phyloP scores from a whole-genome alignment of 352 stramenopile species.

The Pythium periplocum region DNA sequence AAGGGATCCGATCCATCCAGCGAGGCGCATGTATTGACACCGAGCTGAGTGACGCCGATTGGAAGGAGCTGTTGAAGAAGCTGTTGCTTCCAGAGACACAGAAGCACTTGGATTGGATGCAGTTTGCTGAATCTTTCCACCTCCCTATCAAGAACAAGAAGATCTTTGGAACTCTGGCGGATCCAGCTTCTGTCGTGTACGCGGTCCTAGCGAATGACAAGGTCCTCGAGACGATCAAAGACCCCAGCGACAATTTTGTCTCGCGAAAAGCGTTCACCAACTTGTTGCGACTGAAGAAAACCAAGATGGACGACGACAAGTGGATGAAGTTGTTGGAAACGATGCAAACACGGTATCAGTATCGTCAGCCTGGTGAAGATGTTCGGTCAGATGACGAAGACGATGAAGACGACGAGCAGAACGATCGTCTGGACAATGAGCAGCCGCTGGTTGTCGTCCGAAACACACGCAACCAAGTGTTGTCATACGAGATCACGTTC shows the following conservation, averaged over 20 bases:
- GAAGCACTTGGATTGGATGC: slow-evolving; percentile 34
- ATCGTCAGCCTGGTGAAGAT: slow-evolving; percentile 7
- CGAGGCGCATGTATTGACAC: slow-evolving; percentile 23
- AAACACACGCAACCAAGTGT: slow-evolving; percentile 57
- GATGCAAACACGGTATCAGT: slow-evolving; percentile 40
- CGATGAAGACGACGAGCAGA: slow-evolving; percentile 3
- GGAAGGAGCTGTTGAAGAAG: slow-evolving; percentile 32
- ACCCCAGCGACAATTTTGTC: slow-evolving; percentile 26
- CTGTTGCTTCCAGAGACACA: slow-evolving; percentile 13
- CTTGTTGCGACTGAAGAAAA: slow-evolving; percentile 32
- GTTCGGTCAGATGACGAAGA: not conserved
- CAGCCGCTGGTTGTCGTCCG: slow-evolving; percentile 40
- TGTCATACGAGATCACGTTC: slow-evolving; percentile 59
- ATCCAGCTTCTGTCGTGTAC: slow-evolving; percentile 36
- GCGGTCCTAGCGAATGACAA: slow-evolving; percentile 45
- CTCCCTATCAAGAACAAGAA: slow-evolving; percentile 26
- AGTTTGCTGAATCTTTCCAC: slow-evolving; percentile 35
- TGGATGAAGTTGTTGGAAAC: slow-evolving; percentile 46
- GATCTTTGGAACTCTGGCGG: slow-evolving; percentile 20
- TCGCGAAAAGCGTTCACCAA: slow-evolving; percentile 42
- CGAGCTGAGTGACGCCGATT: slow-evolving; percentile 19
- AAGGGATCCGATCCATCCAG: slow-evolving; percentile 31
- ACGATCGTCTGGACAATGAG: slow-evolving; percentile 15
- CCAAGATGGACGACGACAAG: slow-evolving; percentile 36
- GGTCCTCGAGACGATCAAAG: slow-evolving; percentile 31